Evolutionary conservation across 1,284 basidiomycete genomes (phyloP).

Genomic region (Cutaneotrichosporon arboriforme): DNA sequence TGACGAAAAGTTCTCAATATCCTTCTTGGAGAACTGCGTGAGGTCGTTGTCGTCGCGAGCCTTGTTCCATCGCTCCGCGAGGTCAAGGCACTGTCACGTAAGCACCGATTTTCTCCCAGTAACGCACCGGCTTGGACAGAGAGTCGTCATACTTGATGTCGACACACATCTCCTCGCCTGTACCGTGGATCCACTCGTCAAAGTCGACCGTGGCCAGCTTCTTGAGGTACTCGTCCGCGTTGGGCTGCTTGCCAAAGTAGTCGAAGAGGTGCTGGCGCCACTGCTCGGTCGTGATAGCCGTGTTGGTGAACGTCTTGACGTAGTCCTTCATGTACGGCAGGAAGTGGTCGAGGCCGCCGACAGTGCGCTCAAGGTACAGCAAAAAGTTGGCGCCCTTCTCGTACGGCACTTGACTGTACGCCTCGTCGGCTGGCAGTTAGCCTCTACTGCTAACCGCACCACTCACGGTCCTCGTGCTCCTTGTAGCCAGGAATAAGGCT

Average conservation of each 20-base stretch:
- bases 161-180: conserved; percentile 70
- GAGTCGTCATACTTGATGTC: conserved; percentile 76
- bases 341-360: conserved; percentile 83
- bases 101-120: conserved; percentile 5
- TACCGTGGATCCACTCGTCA: conserved; percentile 84
- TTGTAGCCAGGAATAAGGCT: conserved; percentile 79
- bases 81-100: conserved; percentile 47
- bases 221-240: conserved; percentile 61
- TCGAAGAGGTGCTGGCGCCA: conserved; percentile 80
- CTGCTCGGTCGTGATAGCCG: conserved; percentile 78
- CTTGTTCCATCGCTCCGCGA: conserved; percentile 72
- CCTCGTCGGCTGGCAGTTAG: conserved; percentile 62
- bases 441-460: too few species aligned
- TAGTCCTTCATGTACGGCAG: conserved; percentile 67
- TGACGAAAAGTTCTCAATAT: conserved; percentile 39
- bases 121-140: conserved; percentile 56
- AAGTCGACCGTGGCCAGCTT: conserved; percentile 71
- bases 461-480: conserved; percentile 44
- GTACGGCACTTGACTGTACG: conserved; percentile 64
- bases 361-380: conserved; percentile 61
- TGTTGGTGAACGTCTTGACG: conserved; percentile 53
- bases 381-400: conserved; percentile 72
- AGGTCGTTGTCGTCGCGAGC: conserved; percentile 54
- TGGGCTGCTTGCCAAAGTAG: conserved; percentile 59
- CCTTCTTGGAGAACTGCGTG: conserved; percentile 36